A percentile compares a stretch with the other conserved stretches of the same genome.
These are phyloP conservation scores for Bonia amplexicaulis DNA, from an alignment of 176 grass and related monocot genomes.

Conservation along the genomic window DNA sequence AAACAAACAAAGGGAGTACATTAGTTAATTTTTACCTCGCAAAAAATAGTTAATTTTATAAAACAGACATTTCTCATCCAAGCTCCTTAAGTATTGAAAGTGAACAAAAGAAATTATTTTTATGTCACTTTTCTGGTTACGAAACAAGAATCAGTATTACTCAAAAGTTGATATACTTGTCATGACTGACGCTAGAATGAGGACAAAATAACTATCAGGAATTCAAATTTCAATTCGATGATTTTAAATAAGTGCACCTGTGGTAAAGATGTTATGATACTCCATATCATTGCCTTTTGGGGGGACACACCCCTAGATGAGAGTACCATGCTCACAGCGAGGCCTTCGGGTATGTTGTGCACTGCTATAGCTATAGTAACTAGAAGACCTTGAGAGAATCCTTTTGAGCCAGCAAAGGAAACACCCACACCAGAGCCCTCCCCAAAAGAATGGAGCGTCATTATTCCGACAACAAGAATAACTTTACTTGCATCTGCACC, in stretches of 20 bases:
- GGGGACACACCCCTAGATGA: constrained; percentile 82
- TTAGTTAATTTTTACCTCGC: background rate
- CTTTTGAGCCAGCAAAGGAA: constrained; percentile 91
- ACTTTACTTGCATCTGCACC: constrained; percentile 99
- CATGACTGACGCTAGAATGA: background rate
- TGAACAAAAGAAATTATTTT: background rate
- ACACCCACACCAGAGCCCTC: constrained; percentile 98
- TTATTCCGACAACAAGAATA: constrained; percentile 99
- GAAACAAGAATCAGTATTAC: background rate
- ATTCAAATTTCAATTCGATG: constrained; percentile 19
- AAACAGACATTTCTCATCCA: background rate
- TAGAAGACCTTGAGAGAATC: constrained; percentile 85
- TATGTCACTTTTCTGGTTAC: background rate
- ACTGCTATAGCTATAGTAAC: constrained; percentile 96
- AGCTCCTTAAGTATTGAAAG: background rate
- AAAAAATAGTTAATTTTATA: background rate
- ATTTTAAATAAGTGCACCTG: constrained; percentile 50
- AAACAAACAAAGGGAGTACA: background rate
- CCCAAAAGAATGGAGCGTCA: constrained; percentile 98
- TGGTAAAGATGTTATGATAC: constrained; percentile 94
- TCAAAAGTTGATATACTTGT: background rate
- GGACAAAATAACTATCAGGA: background rate
- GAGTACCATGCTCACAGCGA: constrained; percentile 97
- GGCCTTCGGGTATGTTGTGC: constrained; percentile 98
- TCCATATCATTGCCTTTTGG: constrained; percentile 97